These are phyloP conservation scores for Posidonia australis DNA, from an alignment of 106 monocot genomes.

Conservation along the genomic window DNA sequence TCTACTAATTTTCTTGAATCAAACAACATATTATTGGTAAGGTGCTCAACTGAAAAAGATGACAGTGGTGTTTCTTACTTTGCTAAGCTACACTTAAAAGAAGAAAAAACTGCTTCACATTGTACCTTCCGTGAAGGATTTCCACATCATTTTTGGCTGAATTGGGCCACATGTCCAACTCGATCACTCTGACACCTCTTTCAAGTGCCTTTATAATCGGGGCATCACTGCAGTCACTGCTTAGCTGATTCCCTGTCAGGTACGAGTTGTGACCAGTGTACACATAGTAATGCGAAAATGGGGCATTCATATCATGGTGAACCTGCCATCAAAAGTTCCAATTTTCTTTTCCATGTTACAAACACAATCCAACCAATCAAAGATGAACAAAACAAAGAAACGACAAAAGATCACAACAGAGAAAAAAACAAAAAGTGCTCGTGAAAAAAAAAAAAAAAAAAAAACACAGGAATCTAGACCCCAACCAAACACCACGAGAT, in stretches of 20 bases:
- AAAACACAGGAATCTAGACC: neutral
- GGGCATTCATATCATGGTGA: conserved; percentile 49
- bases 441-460: neutral
- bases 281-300: conserved; percentile 55
- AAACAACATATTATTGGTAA: no score
- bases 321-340: conserved; percentile 35
- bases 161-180: conserved; percentile 63
- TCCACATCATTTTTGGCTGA: conserved; percentile 27
- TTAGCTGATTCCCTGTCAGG: conserved; percentile 47
- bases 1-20: no score
- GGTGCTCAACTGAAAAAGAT: no score
- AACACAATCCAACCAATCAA: neutral
- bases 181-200: conserved; percentile 58
- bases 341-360: no score
- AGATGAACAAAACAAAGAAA: neutral
- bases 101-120: no score
- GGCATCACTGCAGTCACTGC: conserved; percentile 40
- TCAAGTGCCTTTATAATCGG: conserved; percentile 47
- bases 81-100: no score
- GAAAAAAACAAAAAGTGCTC: neutral
- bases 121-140: conserved; percentile 50
- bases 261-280: conserved; percentile 67
- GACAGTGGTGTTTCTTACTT: no score
- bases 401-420: no score
- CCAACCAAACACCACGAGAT: neutral